These are phyloP conservation scores for Arthromyces matolae DNA, from an alignment of 768 basidiomycete genomes.

Conservation along the genomic window DNA sequence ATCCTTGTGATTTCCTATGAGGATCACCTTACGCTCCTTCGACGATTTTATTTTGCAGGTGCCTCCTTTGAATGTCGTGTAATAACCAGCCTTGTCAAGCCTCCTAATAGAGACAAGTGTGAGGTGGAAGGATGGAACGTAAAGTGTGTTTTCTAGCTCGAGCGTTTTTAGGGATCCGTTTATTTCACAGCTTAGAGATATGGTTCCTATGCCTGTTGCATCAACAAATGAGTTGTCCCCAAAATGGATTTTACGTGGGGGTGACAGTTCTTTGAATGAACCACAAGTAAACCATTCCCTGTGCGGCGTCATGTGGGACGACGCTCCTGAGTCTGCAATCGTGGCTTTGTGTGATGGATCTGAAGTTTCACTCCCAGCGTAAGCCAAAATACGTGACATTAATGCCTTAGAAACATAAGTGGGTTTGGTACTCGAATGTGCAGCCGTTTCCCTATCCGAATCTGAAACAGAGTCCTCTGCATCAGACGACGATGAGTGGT, in stretches of 20 bases:
- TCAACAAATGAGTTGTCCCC: background rate
- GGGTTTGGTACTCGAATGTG: background rate
- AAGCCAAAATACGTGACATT: constrained; percentile 1
- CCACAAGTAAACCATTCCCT: background rate
- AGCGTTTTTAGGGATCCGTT: background rate
- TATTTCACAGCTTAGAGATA: background rate
- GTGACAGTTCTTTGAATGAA: background rate
- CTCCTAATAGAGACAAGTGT: background rate
- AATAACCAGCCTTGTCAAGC: background rate
- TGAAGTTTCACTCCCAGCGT: background rate
- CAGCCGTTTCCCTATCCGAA: background rate
- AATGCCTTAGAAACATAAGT: background rate
- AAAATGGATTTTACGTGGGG: background rate
- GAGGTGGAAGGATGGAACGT: background rate
- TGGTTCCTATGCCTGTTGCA: background rate
- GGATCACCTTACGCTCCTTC: background rate
- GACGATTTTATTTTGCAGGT: background rate
- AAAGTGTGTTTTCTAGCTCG: background rate
- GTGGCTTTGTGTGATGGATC: background rate
- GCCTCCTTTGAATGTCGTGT: background rate
- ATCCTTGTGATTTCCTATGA: background rate
- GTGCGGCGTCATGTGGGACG: background rate
- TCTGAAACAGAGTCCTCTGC: too few relatives aligned
- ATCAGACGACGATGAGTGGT: background rate
- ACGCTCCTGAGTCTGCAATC: background rate